A percentile compares a stretch with the other conserved stretches of the same genome.
These are phyloP conservation scores for Metarhizium rileyi DNA, from an alignment of 2,329 filamentous ascomycete species.

Conservation along the genomic window DNA sequence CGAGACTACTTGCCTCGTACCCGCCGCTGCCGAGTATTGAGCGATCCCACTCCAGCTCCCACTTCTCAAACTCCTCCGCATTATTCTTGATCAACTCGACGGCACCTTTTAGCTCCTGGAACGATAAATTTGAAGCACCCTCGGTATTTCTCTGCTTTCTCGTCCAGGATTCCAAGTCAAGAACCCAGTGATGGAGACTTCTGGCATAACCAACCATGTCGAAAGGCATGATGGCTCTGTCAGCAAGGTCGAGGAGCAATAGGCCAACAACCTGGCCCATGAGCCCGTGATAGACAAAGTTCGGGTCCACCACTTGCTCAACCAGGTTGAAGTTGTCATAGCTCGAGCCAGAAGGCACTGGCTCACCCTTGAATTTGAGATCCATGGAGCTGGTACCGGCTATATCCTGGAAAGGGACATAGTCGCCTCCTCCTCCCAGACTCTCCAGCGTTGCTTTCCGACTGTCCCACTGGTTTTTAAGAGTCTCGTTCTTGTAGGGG, in stretches of 20 bases:
- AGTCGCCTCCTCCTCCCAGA: conserved; percentile 70
- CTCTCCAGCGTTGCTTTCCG: conserved; percentile 51
- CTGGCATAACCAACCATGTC: conserved; percentile 66
- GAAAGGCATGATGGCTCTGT: conserved; percentile 73
- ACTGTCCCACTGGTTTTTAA: conserved; percentile 69
- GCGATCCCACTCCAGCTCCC: conserved; percentile 69
- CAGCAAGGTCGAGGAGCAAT: conserved; percentile 75
- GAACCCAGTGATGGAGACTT: conserved; percentile 53
- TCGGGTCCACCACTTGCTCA: conserved; percentile 67
- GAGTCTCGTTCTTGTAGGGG: conserved; percentile 58
- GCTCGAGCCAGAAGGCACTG: conserved; percentile 68
- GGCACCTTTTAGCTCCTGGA: conserved; percentile 39
- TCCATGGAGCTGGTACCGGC: conserved; percentile 83
- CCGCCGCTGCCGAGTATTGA: conserved; percentile 61
- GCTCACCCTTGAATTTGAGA: conserved; percentile 61
- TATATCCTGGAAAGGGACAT: conserved; percentile 83
- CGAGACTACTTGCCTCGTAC: conserved; percentile 63
- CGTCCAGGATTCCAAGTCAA: conserved; percentile 57
- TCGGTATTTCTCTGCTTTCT: conserved; percentile 38
- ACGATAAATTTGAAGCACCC: conserved; percentile 15
- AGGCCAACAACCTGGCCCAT: conserved; percentile 73
- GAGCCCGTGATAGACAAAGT: conserved; percentile 69
- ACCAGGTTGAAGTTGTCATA: conserved; percentile 91
- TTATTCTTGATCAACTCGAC: conserved; percentile 44
- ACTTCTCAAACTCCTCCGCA: conserved; percentile 55